These are phyloP conservation scores for Strigomonas culicis DNA, from an alignment of 208 protist genomes.

Conservation along the genomic window DNA sequence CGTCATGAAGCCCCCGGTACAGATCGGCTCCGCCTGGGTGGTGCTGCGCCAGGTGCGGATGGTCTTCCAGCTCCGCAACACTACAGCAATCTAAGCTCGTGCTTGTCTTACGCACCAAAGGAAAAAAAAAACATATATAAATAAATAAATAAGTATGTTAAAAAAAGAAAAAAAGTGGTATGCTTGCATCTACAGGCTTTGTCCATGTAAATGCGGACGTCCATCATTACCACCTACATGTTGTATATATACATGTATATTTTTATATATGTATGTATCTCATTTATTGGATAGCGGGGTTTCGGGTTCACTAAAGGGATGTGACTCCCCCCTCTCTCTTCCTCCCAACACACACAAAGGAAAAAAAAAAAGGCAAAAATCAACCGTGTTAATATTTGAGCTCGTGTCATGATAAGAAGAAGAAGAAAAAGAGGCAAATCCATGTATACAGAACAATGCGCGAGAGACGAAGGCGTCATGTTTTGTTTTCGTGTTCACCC, in stretches of 20 bases:
- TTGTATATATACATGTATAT: no score
- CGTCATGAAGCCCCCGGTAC: conserved; percentile 9
- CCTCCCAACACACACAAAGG: not conserved
- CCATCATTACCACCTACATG: no score
- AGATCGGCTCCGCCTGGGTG: conserved; percentile 12
- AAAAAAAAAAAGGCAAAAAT: not conserved
- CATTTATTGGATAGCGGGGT: not conserved
- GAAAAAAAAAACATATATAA: not conserved
- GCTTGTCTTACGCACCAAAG: not conserved
- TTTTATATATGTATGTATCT: not conserved
- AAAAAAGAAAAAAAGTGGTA: not conserved
- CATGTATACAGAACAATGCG: no score
- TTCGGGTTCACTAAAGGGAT: no score
- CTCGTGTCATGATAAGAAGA: not conserved
- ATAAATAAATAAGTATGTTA: not conserved
- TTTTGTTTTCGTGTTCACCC: not conserved
- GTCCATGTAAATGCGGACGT: no score
- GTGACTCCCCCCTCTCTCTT: not conserved
- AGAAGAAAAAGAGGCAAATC: not conserved
- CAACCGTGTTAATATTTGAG: not conserved
- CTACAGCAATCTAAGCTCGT: conserved; percentile 13
- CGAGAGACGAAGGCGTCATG: no score
- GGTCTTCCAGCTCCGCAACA: conserved; percentile 19
- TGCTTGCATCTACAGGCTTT: no score
- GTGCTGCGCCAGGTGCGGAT: conserved; percentile 25